Evolutionary conservation across 768 basidiomycete genomes (phyloP).

Genomic region (Tricholoma hemisulphureum): DNA sequence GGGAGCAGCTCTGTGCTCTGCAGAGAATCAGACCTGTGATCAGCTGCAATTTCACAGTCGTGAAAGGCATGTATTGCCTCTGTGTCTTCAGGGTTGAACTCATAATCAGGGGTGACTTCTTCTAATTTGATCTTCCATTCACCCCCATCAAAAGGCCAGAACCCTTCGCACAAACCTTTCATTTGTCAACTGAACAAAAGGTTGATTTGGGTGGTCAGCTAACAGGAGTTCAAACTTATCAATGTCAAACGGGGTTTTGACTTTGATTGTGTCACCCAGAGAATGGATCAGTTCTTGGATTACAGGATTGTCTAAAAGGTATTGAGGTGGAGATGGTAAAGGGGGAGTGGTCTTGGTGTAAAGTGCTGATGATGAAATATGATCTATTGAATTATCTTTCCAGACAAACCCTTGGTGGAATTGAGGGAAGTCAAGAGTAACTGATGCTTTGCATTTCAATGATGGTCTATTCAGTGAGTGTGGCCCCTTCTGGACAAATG

Average conservation of each 20-base stretch:
- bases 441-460: too few species aligned
- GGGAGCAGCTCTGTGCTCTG: too few species aligned
- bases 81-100: background rate
- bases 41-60: background rate
- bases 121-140: background rate
- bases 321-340: constrained; percentile 16
- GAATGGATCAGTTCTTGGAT: constrained; percentile 12
- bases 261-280: constrained; percentile 1
- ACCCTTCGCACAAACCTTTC: too few species aligned
- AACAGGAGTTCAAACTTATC: too few species aligned
- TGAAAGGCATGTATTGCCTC: background rate
- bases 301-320: constrained; percentile 14
- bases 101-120: too few species aligned
- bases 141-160: background rate
- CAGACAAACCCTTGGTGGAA: constrained; percentile 8
- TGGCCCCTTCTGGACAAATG: too few species aligned
- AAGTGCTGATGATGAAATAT: constrained; percentile 12
- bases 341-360: constrained; percentile 15
- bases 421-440: too few species aligned
- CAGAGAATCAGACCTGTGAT: too few species aligned
- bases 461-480: too few species aligned
- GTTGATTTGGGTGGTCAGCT: constrained; percentile 1
- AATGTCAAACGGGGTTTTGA: background rate
- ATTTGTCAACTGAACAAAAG: too few species aligned
- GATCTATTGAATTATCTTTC: background rate